Evolutionary conservation across 441 rosid species (phyloP), one percentile per base, ranked within the genome.

Genomic region (Arabidopsis hybrid): DNA sequence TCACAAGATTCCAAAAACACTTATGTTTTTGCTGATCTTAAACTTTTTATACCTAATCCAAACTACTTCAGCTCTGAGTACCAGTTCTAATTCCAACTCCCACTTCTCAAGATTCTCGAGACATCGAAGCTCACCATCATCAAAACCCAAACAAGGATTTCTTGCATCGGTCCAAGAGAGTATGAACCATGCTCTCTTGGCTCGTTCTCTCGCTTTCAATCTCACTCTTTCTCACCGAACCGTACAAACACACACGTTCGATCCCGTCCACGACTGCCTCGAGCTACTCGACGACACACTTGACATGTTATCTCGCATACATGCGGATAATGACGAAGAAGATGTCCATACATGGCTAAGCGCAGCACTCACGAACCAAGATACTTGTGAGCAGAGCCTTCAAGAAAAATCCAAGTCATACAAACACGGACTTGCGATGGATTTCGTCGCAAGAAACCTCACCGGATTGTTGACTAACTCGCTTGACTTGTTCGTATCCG

Each of bases 251-350:
- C 65, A 52, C 39, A 18, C 46, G 5, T 21, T 49, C 11, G 49
- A 72, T 43, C 75, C 79, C 13, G 49, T 83, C 56, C 49, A 26
- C 26, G 86, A 87, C 59, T 85, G 91, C 69, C 50, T 80, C 6
- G 91, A 87, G 60, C 76, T 87, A 8, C 82, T 85, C 10, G 87
- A 87, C 8, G 87, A 87, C 39, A 85, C 79, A 38, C 51, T 85
- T 8, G 80, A 80, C 56, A 79, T 76, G 72, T 74, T 87, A 17
- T 79, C 82, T 4, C 81, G 80, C 16, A 79, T 82, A 29, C 34
- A 65, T 18, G 52, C 45, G 4, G 40, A 49, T 49, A 34, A 50
- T 8, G 52, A 60, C 1, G 69, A 75, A 0, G 74, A 75, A 17
- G 78, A 83, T 45, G 69, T 81, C 4, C 76, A 73, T 6, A 83